A percentile compares a stretch with the other conserved stretches of the same genome.
phyloP scores from a whole-genome alignment of 768 basidiomycete genomes.

The Lactarius hatsudake region DNA sequence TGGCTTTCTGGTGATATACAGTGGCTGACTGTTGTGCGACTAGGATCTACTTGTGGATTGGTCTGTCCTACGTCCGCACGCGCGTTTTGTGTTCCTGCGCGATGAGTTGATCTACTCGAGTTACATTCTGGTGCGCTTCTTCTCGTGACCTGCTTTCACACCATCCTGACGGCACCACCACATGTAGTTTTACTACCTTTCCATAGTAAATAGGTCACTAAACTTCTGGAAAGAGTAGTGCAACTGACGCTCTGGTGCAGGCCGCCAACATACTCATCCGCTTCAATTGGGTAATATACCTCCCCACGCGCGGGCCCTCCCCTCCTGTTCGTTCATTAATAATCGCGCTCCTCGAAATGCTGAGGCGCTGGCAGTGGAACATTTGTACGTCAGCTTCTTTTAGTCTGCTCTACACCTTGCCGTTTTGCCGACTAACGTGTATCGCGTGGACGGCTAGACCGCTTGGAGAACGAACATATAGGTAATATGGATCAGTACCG shows the following conservation, averaged over 20 bases:
- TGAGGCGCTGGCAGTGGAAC: slow-evolving; percentile 89
- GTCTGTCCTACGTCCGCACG: slow-evolving; percentile 67
- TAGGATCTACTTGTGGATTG: slow-evolving; percentile 91
- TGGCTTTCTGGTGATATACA: not conserved
- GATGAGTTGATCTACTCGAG: slow-evolving; percentile 71
- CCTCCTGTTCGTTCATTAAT: slow-evolving; percentile 62
- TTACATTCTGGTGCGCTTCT: slow-evolving; percentile 49
- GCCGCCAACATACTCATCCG: slow-evolving; percentile 69
- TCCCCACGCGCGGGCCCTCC: slow-evolving; percentile 50
- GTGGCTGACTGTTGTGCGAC: not conserved
- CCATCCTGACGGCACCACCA: not conserved
- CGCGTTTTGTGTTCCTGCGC: slow-evolving; percentile 61
- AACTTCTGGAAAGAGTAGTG: not conserved
- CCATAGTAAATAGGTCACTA: slow-evolving; percentile 50
- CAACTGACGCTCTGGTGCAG: slow-evolving; percentile 37
- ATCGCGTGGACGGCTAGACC: slow-evolving; percentile 42
- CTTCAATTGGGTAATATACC: slow-evolving; percentile 81
- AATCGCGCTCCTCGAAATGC: slow-evolving; percentile 66
- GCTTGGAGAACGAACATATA: slow-evolving; percentile 87
- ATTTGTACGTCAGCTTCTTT: slow-evolving; percentile 56
- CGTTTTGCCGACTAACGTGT: not conserved
- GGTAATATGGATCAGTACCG: slow-evolving; percentile 94
- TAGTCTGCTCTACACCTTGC: not conserved
- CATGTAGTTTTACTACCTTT: slow-evolving; percentile 69
- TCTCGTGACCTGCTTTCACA: not conserved